Conservation (phyloP, 345 rosid genomes). For the Brassica cretica region DNA sequence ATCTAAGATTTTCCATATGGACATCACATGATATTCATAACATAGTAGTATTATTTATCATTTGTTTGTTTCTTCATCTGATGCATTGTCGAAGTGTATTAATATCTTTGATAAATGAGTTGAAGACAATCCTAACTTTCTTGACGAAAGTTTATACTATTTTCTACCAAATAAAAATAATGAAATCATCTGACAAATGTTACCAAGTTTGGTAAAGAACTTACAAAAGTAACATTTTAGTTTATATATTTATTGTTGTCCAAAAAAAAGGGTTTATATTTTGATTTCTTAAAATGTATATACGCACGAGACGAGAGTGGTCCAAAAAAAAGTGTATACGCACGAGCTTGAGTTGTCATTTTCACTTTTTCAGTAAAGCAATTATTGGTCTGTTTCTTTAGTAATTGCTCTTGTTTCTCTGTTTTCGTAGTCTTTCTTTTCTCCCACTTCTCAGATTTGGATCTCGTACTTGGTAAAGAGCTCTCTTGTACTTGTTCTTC, state of each 20-base stretch:
- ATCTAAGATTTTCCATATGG: too few relatives aligned
- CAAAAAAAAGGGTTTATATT: too few relatives aligned
- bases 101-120: neutral
- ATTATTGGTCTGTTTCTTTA: too few relatives aligned
- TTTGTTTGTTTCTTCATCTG: neutral
- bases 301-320: too few relatives aligned
- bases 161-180: neutral
- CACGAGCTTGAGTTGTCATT: neutral
- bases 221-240: neutral
- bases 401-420: neutral
- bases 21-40: too few relatives aligned
- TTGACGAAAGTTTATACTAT: neutral
- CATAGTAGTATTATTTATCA: too few relatives aligned
- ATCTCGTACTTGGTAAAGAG: neutral
- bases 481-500: neutral
- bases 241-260: too few relatives aligned
- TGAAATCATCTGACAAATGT: neutral
- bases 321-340: too few relatives aligned
- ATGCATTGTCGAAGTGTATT: neutral
- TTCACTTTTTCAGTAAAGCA: neutral
- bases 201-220: neutral
- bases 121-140: neutral
- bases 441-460: neutral
- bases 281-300: too few relatives aligned
- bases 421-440: neutral